A percentile compares a stretch with the other conserved stretches of the same genome.
These are phyloP conservation scores for Trametes hirsuta DNA, from an alignment of 1,284 basidiomycete species.

Conservation along the genomic window DNA sequence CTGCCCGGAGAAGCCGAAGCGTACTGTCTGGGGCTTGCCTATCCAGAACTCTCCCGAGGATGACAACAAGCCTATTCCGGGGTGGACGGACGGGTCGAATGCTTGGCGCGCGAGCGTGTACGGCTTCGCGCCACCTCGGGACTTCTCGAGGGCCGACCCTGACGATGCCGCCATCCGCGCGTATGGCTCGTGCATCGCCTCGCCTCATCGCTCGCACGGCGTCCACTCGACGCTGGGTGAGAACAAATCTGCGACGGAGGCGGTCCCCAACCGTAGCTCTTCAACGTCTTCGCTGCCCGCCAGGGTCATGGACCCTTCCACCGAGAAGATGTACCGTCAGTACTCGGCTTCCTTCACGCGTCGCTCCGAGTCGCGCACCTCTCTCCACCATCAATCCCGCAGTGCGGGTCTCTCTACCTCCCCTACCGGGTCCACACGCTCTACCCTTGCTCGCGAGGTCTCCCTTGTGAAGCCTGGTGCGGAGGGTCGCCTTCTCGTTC, in stretches of 20 bases:
- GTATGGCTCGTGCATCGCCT: slow-evolving; percentile 51
- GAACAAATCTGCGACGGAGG: slow-evolving; percentile 32
- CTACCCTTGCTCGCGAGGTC: slow-evolving; percentile 43
- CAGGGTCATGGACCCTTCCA: slow-evolving; percentile 24
- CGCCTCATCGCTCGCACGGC: slow-evolving; percentile 49
- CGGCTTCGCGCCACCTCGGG: slow-evolving; percentile 41
- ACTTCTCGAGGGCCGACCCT: slow-evolving; percentile 30
- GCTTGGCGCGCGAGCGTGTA: slow-evolving; percentile 69
- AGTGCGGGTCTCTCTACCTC: slow-evolving; percentile 34
- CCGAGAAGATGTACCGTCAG: slow-evolving; percentile 51
- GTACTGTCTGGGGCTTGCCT: slow-evolving; percentile 25
- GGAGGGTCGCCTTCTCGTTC: slow-evolving; percentile 68
- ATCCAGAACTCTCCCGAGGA: slow-evolving; percentile 24
- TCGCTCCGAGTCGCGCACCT: slow-evolving; percentile 53
- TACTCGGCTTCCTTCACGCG: slow-evolving; percentile 55
- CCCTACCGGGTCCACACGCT: slow-evolving; percentile 35
- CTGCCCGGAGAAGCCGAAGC: slow-evolving; percentile 43
- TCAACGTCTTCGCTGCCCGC: slow-evolving; percentile 20
- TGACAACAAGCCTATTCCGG: slow-evolving; percentile 51
- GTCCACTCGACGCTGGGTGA: slow-evolving; percentile 52
- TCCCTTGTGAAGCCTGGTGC: slow-evolving; percentile 57
- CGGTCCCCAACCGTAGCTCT: slow-evolving; percentile 23
- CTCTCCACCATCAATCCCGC: slow-evolving; percentile 33
- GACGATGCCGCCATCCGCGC: slow-evolving; percentile 34
- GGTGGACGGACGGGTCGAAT: slow-evolving; percentile 70